A percentile compares a stretch with the other conserved stretches of the same genome.
Conservation (phyloP, 1,284 basidiomycete species). For the Thelephora terrestris region DNA sequence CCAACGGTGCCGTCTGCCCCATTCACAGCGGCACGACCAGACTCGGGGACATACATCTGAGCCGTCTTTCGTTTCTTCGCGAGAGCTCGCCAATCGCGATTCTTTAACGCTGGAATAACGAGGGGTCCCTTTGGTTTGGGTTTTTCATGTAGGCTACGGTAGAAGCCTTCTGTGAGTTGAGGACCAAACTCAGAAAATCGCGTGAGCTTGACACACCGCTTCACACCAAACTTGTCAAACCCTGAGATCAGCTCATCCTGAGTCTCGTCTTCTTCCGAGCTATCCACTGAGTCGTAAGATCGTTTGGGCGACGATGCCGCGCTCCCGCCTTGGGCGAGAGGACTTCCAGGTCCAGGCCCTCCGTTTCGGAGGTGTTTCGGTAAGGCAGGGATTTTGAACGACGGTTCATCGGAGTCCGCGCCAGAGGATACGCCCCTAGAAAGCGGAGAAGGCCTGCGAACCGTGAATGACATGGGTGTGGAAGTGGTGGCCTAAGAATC, state of each 20-base stretch:
- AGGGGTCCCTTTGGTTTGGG: constrained; percentile 53
- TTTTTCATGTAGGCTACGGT: constrained; percentile 32
- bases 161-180: constrained; percentile 54
- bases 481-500: constrained; percentile 14
- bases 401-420: constrained; percentile 39
- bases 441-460: constrained; percentile 56
- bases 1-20: constrained; percentile 73
- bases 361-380: constrained; percentile 40
- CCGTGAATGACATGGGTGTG: constrained; percentile 56
- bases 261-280: constrained; percentile 44
- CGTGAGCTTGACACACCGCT: constrained; percentile 54
- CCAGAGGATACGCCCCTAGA: constrained; percentile 51
- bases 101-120: constrained; percentile 75
- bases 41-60: constrained; percentile 56
- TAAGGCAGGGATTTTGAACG: constrained; percentile 49
- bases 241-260: constrained; percentile 66
- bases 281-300: constrained; percentile 33
- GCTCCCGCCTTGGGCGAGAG: constrained; percentile 36
- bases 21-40: constrained; percentile 41
- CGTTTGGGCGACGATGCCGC: constrained; percentile 31
- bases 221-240: constrained; percentile 58
- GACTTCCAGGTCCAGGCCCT: constrained; percentile 42
- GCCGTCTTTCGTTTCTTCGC: constrained; percentile 48
- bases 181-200: constrained; percentile 19
- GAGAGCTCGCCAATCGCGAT: constrained; percentile 80